Evolutionary conservation across 306 rosid genomes (phyloP), one percentile per base, ranked within the genome.

Genomic region (Boehmeria nivea): DNA sequence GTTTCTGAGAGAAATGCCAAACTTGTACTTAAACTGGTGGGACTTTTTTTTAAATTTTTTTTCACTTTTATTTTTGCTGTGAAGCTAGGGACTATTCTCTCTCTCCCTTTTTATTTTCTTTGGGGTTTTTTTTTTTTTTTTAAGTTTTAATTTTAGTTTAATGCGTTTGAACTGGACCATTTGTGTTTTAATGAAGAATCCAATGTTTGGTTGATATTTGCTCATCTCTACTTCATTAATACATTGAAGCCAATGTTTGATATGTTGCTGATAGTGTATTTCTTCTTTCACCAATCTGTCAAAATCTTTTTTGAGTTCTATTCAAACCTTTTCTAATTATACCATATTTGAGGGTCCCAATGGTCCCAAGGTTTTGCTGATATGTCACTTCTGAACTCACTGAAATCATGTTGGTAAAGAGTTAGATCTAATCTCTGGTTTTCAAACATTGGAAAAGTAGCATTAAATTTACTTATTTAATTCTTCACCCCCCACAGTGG

Each of bases 171-270:
- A 51, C 51, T 68, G 69, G 44, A 56, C 20, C 19, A 40, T 3
- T 52, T 61, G 16, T 68, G 79, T 68, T 75, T 72, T 72, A 71
- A 57, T 53, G 69, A 73, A 84, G 88, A 80, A 69, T 84, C 80
- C 88, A 60, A 60, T 63, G 78, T 63, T 25, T 28, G 18, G 21
- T 19, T 54, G 24, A 28, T 31, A 4, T 18, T n/a, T 21, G 51
- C 44, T 2, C 64, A 43, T 57, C 67, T 62, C 52, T 45, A 12
- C 33, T 61, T 27, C 62, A 51, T 39, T 65, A 64, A 38, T 72
- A 38, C 8, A 31, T 28, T 42, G 4, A 24, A 28, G 34, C 43
- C 51, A n/a, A 38, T 60, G 65, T 52, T 70, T 65, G 43, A 51
- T 28, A 51, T 36, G 18, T 51, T 53, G 28, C 60, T 60, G 37